Conservation (phyloP, 192 early-diverging fungal genomes). For the Podila verticillata region DNA sequence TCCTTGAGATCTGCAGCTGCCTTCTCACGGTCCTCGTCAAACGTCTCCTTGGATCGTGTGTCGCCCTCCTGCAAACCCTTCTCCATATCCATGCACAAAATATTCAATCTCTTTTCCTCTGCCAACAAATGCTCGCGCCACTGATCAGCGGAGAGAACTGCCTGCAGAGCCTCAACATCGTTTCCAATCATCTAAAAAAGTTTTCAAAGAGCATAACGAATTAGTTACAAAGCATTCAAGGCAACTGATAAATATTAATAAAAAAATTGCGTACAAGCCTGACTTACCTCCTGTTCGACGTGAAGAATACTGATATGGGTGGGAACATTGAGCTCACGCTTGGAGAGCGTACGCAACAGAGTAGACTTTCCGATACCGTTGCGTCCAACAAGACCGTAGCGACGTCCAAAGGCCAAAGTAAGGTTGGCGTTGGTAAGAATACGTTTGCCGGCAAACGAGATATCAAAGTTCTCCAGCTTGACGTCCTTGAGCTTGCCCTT, state of each 20-base stretch:
- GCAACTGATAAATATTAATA: not conserved
- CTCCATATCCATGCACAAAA: conserved; percentile 62
- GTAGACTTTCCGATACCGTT: conserved; percentile 93
- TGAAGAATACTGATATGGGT: conserved; percentile 94
- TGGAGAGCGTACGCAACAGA: conserved; percentile 77
- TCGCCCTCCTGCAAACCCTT: conserved; percentile 60
- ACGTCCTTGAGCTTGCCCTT: conserved; percentile 93
- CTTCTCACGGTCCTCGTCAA: conserved; percentile 47
- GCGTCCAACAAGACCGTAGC: conserved; percentile 95
- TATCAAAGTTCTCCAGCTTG: conserved; percentile 97
- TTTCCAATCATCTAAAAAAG: conserved; percentile 83
- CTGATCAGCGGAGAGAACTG: conserved; percentile 92
- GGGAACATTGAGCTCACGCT: conserved; percentile 89
- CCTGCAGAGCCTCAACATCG: conserved; percentile 84
- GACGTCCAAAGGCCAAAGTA: conserved; percentile 84
- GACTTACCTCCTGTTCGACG: conserved; percentile 94
- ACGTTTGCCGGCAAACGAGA: conserved; percentile 91
- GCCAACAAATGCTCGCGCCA: conserved; percentile 91
- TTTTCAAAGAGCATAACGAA: conserved; percentile 2
- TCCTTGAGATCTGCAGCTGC: conserved; percentile 70
- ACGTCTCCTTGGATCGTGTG: conserved; percentile 57
- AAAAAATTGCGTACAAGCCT: not conserved
- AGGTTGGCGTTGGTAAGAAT: conserved; percentile 91
- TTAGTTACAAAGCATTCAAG: not conserved
- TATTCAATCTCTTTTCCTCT: conserved; percentile 80